Evolutionary conservation across 306 rosid species (phyloP).

Genomic region (Crataegus laevigata): DNA sequence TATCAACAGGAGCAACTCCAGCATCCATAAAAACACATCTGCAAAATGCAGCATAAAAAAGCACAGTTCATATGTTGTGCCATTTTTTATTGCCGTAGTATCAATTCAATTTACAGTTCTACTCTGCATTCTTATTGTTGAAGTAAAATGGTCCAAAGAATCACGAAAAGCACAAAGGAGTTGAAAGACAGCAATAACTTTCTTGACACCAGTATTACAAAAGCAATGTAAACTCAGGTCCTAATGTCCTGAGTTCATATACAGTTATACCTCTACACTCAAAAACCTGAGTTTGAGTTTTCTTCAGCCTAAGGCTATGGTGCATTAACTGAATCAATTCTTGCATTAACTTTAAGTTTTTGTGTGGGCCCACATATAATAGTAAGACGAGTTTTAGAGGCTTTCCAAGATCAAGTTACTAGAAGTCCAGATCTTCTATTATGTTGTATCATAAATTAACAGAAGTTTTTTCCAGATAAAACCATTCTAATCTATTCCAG

Average conservation of each 20-base stretch:
- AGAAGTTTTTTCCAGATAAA: not conserved
- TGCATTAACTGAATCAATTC: not conserved
- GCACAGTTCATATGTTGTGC: not conserved
- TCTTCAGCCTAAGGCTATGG: not conserved
- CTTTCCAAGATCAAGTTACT: not conserved
- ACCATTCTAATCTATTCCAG: not conserved
- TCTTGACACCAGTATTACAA: not conserved
- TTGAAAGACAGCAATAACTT: not conserved
- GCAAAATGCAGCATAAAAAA: constrained; percentile 23
- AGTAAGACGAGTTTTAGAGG: not conserved
- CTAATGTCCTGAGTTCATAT: not conserved
- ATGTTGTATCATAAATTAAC: not conserved
- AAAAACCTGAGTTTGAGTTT: not conserved
- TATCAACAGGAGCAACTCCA: constrained; percentile 81
- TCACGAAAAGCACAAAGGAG: not conserved
- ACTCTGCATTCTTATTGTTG: not conserved
- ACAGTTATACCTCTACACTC: not conserved
- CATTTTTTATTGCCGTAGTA: not conserved
- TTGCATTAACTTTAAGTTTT: not conserved
- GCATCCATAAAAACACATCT: constrained; percentile 96
- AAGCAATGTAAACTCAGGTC: not conserved
- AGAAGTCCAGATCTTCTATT: not conserved
- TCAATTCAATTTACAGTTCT: not conserved
- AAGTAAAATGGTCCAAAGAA: not conserved
- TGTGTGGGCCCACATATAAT: not conserved